Evolutionary conservation across 495 filamentous ascomycete genomes (phyloP).

Genomic region (Daldinia bambusicola): DNA sequence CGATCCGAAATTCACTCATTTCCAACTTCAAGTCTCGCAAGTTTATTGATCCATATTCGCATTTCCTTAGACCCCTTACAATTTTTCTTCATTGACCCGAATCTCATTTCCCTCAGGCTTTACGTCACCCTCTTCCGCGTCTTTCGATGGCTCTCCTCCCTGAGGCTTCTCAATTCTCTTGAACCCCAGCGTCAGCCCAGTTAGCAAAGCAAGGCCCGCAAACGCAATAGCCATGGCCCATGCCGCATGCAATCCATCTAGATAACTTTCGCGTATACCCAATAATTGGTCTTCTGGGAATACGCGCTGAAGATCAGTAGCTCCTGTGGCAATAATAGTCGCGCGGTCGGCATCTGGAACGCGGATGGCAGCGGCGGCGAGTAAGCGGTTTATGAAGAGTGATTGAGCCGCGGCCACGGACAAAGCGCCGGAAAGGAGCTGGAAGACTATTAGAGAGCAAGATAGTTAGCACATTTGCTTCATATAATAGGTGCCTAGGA

Average conservation of each 20-base stretch:
- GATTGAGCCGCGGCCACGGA: not conserved
- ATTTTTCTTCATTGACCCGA: not conserved
- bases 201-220: not conserved
- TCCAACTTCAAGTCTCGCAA: not conserved
- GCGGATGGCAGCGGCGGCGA: not conserved
- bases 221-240: constrained; percentile 2
- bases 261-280: not conserved
- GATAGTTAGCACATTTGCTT: not conserved
- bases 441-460: not conserved
- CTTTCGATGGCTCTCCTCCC: not conserved
- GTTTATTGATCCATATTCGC: not conserved
- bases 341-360: not conserved
- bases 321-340: not conserved
- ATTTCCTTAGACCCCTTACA: not conserved
- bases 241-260: not conserved
- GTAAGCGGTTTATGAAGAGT: not conserved
- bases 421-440: not conserved
- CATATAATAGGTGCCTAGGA: not conserved
- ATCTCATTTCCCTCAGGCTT: not conserved
- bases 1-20: not conserved
- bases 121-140: not conserved
- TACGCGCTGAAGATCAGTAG: not conserved
- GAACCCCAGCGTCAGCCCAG: not conserved
- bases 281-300: not conserved
- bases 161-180: not conserved